A percentile compares a stretch with the other conserved stretches of the same genome.
These are phyloP conservation scores for Lichtheimia hyalospora DNA, from an alignment of 371 early-diverging fungal species.

Conservation along the genomic window DNA sequence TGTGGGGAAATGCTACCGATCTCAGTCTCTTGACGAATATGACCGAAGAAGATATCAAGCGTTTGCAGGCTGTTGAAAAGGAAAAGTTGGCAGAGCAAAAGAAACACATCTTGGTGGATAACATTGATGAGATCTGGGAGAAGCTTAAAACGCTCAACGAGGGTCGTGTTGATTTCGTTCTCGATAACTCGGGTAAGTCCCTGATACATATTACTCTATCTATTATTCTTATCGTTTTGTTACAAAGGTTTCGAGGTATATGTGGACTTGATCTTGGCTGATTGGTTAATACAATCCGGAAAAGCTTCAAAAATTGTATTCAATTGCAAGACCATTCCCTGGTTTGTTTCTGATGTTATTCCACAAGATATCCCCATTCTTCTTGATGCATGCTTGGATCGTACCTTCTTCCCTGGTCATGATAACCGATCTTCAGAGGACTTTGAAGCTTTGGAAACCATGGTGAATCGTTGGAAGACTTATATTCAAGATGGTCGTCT, in stretches of 20 bases:
- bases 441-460: constrained; percentile 42
- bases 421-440: constrained; percentile 30
- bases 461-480: constrained; percentile 70
- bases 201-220: not conserved
- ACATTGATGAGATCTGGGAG: constrained; percentile 63
- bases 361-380: constrained; percentile 74
- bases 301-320: constrained; percentile 72
- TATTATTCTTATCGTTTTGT: not conserved
- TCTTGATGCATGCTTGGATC: constrained; percentile 45
- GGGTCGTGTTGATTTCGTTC: constrained; percentile 73
- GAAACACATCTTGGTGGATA: constrained; percentile 59
- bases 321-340: constrained; percentile 87
- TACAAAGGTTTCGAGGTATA: constrained; percentile 86
- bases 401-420: constrained; percentile 43
- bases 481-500: constrained; percentile 64
- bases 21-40: constrained; percentile 78
- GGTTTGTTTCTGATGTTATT: constrained; percentile 94
- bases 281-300: constrained; percentile 77
- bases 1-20: constrained; percentile 93
- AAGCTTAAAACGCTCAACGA: constrained; percentile 45
- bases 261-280: constrained; percentile 86
- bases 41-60: constrained; percentile 65
- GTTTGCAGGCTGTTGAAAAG: constrained; percentile 61
- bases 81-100: constrained; percentile 35
- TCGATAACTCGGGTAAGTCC: constrained; percentile 80